Evolutionary conservation across 768 basidiomycete genomes (phyloP).

Genomic region (Flagelloscypha sp.): DNA sequence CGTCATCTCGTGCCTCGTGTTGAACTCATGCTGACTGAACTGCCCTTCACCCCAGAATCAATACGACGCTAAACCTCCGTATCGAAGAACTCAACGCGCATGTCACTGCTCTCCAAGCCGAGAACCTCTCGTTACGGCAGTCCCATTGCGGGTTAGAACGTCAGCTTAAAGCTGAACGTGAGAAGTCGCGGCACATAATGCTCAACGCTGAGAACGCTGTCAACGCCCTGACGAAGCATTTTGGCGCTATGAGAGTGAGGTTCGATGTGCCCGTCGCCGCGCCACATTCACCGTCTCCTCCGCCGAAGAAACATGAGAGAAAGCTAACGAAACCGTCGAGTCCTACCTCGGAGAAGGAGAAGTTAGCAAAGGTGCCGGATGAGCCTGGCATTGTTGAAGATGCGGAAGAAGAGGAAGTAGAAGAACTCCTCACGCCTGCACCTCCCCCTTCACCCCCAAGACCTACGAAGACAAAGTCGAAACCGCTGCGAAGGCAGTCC

Average conservation of each 20-base stretch:
- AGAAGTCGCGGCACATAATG: conserved; percentile 65
- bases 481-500: too few species aligned
- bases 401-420: conserved; percentile 22
- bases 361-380: conserved; percentile 12
- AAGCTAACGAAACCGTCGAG: conserved; percentile 33
- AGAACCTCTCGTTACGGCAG: conserved; percentile 75
- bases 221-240: conserved; percentile 54
- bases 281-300: conserved; percentile 10
- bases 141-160: conserved; percentile 70
- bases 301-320: conserved; percentile 16
- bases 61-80: conserved; percentile 76
- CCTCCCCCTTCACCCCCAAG: conserved; percentile 10
- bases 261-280: conserved; percentile 33
- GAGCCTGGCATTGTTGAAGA: conserved; percentile 12
- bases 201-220: conserved; percentile 71
- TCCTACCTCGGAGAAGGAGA: conserved; percentile 40
- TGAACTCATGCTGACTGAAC: too few species aligned
- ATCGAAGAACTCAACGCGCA: conserved; percentile 81
- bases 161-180: conserved; percentile 74
- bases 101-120: conserved; percentile 72
- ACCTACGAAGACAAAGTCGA: too few species aligned
- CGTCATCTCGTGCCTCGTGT: too few species aligned
- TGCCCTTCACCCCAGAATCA: conserved; percentile 43
- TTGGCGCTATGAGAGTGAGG: conserved; percentile 56
- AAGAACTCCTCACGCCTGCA: conserved; percentile 24